These are phyloP conservation scores for Leptographium lundbergii DNA, from an alignment of 2,329 filamentous ascomycete species.

Conservation along the genomic window DNA sequence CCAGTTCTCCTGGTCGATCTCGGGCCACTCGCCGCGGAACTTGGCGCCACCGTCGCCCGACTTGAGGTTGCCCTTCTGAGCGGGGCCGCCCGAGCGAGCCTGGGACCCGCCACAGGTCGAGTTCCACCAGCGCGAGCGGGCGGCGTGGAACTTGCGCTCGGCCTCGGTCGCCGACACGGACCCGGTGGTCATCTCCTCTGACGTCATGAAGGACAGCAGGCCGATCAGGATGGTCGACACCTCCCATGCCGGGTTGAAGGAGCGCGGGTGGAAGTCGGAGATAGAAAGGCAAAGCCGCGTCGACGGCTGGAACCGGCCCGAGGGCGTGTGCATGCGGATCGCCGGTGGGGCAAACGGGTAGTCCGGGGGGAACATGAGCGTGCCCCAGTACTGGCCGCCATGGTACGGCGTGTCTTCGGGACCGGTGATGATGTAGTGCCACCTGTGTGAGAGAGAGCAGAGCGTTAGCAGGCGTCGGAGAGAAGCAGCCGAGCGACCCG, in stretches of 20 bases:
- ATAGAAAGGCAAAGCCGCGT: conserved; percentile 90
- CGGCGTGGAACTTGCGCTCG: conserved; percentile 68
- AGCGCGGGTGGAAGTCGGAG: conserved; percentile 94
- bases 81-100: conserved; percentile 34
- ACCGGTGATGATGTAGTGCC: conserved; percentile 93
- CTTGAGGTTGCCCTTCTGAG: conserved; percentile 67
- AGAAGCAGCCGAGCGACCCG: not conserved
- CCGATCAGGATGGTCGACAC: conserved; percentile 94
- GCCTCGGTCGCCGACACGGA: conserved; percentile 64
- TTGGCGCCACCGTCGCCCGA: conserved; percentile 86
- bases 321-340: conserved; percentile 98
- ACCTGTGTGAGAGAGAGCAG: conserved; percentile 33
- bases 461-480: not conserved
- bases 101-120: conserved; percentile 77
- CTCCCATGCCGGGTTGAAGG: conserved; percentile 97
- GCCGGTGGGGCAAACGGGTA: conserved; percentile 96
- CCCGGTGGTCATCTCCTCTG: conserved; percentile 96
- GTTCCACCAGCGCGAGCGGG: conserved; percentile 88
- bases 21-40: conserved; percentile 81
- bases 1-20: conserved; percentile 80
- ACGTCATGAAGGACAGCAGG: conserved; percentile 93
- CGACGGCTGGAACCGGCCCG: conserved; percentile 86
- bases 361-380: conserved; percentile 85
- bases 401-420: conserved; percentile 91
- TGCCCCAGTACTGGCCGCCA: conserved; percentile 95